Conservation (phyloP, 805 yeast species). For the Isabelozyma heimii region DNA sequence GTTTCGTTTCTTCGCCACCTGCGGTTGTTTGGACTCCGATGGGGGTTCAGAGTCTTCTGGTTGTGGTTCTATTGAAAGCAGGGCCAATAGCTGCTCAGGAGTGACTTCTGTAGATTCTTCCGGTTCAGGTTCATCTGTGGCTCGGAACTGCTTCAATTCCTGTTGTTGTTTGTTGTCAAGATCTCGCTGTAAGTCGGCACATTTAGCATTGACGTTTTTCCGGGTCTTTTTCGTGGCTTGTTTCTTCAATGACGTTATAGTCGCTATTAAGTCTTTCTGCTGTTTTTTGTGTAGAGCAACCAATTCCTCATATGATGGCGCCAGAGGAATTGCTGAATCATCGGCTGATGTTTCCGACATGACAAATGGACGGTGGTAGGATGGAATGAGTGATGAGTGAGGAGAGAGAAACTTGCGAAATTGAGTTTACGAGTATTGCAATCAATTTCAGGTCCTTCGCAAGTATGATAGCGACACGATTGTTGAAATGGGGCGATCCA, state of each 20-base stretch:
- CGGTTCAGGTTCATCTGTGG: background rate
- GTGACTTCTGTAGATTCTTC: slow-evolving; percentile 41
- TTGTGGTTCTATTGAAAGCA: slow-evolving; percentile 24
- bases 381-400: no score
- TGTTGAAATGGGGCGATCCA: no score
- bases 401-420: no score
- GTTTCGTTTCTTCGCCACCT: slow-evolving; percentile 50
- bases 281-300: slow-evolving; percentile 57
- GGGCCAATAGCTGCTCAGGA: slow-evolving; percentile 67
- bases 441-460: background rate
- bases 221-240: slow-evolving; percentile 79
- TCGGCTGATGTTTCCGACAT: background rate
- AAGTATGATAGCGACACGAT: background rate
- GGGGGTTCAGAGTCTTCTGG: slow-evolving; percentile 16
- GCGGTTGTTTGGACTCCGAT: background rate
- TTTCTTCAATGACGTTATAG: slow-evolving; percentile 73
- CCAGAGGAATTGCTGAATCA: background rate
- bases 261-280: slow-evolving; percentile 59
- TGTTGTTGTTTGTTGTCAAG: slow-evolving; percentile 51
- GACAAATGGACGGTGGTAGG: background rate
- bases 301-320: background rate
- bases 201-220: slow-evolving; percentile 59
- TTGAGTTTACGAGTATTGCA: no score
- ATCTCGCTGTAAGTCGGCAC: slow-evolving; percentile 56
- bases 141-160: slow-evolving; percentile 40